Base-by-base conservation (phyloP, 2,329 filamentous ascomycete species). In the Dothistroma pini region DNA sequence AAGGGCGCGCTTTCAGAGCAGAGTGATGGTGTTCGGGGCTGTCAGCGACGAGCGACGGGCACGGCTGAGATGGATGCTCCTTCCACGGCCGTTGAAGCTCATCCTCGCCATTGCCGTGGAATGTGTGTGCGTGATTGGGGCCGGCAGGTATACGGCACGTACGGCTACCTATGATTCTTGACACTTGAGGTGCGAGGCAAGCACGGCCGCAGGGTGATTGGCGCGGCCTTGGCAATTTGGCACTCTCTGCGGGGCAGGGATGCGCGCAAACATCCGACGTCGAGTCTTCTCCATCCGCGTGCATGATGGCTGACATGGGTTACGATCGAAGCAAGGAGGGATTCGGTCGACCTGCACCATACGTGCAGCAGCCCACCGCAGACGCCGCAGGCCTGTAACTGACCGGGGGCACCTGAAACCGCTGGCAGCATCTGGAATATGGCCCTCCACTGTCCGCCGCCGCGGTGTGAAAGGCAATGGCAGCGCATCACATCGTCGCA, bases 241-340 rank as follows among this genome's bases (percentile, higher is more conserved):
- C n/a, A n/a, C n/a, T n/a, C 11, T 10, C 11, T 29, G 48, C 22
- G 48, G 48, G 48, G n/a, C 44, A 49, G 9, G 29, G 22, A 51
- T 32, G 3, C 48, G 29, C 48, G 14, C 48, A 51, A 51, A 38
- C 49, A 59, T 54, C 41, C 50, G 51, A 57, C 61, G 49, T 59
- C 60, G 53, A 57, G 62, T 53, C 52, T 60, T 50, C 59, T 52
- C 54, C 57, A 57, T 63, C 22, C 10, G 57, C 60, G 49, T 63
- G 66, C 65, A 69, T 66, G 63, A 64, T 68, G 66, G 68, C 68
- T 68, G 61, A 68, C 68, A 66, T 63, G 65, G 66, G 62, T 62
- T 55, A 54, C 57, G 64, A 67, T 70, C 68, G 67, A 69, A 69
- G 67, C 66, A 68, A 69, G 68, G 67, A 57, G 57, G 12, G 52